Percentiles rank a stretch among this genome's conserved stretches.
These are phyloP conservation scores for Neonectria magnoliae DNA, from an alignment of 2,329 filamentous ascomycete genomes.

Conservation along the genomic window DNA sequence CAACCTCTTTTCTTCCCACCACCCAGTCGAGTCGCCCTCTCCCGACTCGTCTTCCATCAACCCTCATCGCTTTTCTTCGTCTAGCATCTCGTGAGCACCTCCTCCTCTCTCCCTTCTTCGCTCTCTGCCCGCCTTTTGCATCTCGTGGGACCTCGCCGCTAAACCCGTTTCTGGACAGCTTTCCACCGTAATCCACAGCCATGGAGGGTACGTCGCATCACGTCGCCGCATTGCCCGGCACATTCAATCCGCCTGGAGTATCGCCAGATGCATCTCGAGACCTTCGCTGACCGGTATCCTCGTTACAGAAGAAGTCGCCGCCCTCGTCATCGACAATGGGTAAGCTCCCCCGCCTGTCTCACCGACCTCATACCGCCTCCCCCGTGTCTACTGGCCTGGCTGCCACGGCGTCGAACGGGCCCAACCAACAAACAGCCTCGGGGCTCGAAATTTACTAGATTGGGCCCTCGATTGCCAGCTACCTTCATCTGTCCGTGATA, in stretches of 20 bases:
- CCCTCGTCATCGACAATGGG: constrained; percentile 99
- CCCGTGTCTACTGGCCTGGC: constrained; percentile 29
- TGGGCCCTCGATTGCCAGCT: neutral
- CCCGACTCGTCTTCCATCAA: constrained; percentile 44
- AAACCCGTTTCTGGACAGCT: constrained; percentile 48
- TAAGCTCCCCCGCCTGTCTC: constrained; percentile 70
- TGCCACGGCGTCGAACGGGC: constrained; percentile 39
- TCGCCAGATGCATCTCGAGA: constrained; percentile 31
- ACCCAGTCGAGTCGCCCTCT: constrained; percentile 43
- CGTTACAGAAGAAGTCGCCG: constrained; percentile 95
- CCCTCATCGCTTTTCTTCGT: constrained; percentile 45
- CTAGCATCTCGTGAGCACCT: constrained; percentile 39
- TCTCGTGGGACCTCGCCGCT: constrained; percentile 38
- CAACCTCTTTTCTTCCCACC: constrained; percentile 41
- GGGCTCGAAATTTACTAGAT: constrained; percentile 3
- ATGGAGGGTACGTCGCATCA: constrained; percentile 63
- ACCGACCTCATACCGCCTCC: constrained; percentile 46
- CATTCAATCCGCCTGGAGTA: constrained; percentile 36
- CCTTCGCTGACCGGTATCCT: constrained; percentile 55
- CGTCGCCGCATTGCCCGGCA: constrained; percentile 40
- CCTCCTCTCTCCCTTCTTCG: constrained; percentile 19
- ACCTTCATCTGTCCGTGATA: neutral
- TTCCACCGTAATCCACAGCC: constrained; percentile 57
- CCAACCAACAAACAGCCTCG: constrained; percentile 31
- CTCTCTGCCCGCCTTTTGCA: constrained; percentile 32